phyloP scores from a whole-genome alignment of 169 alveolate genomes.

The Eimeria sp. region DNA sequence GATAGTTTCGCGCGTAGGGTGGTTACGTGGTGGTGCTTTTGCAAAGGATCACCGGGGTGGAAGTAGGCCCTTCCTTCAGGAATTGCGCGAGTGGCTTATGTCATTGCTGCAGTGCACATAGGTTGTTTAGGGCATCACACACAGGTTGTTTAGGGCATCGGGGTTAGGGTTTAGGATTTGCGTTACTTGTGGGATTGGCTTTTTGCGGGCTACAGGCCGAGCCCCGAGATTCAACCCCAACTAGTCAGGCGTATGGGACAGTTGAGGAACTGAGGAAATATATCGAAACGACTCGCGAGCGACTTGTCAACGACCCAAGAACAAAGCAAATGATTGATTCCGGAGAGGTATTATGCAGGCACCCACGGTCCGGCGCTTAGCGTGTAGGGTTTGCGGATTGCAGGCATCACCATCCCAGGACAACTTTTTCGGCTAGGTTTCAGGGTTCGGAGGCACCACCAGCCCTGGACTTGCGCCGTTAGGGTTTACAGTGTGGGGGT shows the following conservation, averaged over 20 bases:
- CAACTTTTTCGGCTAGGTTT: too few species aligned
- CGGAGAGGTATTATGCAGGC: constrained; percentile 50
- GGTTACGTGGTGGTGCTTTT: background rate
- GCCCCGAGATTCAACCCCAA: background rate
- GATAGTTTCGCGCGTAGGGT: background rate
- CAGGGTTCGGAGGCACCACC: background rate
- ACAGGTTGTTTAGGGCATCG: background rate
- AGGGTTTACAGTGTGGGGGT: background rate
- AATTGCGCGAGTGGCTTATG: background rate
- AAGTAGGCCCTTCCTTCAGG: background rate
- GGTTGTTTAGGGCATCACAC: background rate
- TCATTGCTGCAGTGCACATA: constrained; percentile 12
- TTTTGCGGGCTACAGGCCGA: background rate
- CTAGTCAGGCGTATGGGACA: background rate
- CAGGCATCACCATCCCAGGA: too few species aligned
- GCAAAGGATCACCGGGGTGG: background rate
- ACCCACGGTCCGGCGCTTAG: background rate
- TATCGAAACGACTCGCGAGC: constrained; percentile 56
- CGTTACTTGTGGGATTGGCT: background rate
- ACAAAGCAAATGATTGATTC: constrained; percentile 74
- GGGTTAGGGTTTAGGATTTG: background rate
- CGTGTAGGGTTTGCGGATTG: too few species aligned
- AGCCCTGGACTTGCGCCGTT: background rate
- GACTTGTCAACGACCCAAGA: constrained; percentile 60
- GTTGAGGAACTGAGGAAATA: constrained; percentile 68